phyloP scores from a whole-genome alignment of 202 grass and related monocot species.

The Zizania palustris region DNA sequence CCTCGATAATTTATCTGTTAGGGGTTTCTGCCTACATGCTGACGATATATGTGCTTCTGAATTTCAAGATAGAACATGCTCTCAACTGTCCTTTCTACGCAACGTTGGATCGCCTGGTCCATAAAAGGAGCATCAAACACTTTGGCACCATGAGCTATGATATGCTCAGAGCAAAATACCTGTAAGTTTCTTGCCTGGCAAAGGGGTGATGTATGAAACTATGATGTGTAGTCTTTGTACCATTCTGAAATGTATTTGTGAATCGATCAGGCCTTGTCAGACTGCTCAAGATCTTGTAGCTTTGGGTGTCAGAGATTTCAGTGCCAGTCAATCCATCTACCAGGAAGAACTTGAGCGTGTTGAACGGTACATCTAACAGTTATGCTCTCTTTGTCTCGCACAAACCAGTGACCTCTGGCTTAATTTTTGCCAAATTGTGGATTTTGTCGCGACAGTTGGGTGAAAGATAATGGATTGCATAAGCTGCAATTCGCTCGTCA shows the following conservation, averaged over 20 bases:
- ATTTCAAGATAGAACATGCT: constrained; percentile 64
- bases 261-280: constrained; percentile 39
- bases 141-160: constrained; percentile 31
- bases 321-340: constrained; percentile 51
- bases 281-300: constrained; percentile 43
- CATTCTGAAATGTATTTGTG: constrained; percentile 1
- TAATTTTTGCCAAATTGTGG: neutral
- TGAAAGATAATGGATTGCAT: constrained; percentile 71
- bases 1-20: neutral
- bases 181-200: constrained; percentile 36
- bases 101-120: constrained; percentile 67
- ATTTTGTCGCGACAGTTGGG: constrained; percentile 52
- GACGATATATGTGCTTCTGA: neutral
- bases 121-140: constrained; percentile 75
- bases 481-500: constrained; percentile 66
- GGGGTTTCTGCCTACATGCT: neutral
- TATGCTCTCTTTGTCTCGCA: neutral
- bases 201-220: constrained; percentile 4
- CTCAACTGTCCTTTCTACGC: constrained; percentile 65
- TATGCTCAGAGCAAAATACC: constrained; percentile 49
- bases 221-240: no score
- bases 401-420: neutral
- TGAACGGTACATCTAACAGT: constrained; percentile 38
- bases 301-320: constrained; percentile 55
- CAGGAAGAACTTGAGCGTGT: constrained; percentile 57